Conservation (phyloP, 192 early-diverging fungal species). For the Cladochytrium replicatum region DNA sequence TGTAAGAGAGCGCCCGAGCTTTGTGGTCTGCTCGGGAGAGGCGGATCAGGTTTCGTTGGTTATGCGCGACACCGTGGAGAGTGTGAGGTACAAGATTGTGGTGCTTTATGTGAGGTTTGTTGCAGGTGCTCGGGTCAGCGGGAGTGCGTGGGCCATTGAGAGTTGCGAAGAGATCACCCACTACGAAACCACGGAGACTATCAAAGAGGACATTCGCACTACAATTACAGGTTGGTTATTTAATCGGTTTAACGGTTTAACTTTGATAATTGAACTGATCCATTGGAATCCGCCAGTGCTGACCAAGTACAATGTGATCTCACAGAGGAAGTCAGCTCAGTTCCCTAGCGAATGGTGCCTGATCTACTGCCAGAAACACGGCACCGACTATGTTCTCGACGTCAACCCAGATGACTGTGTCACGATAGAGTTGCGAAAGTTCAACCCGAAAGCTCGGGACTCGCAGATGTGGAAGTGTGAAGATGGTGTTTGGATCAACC, state of each 20-base stretch:
- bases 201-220: background rate
- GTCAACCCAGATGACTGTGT: background rate
- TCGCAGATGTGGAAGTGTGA: background rate
- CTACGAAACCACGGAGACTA: background rate
- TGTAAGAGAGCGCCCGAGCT: too few species aligned
- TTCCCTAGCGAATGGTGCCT: too few species aligned
- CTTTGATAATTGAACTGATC: background rate
- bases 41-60: too few species aligned
- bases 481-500: background rate
- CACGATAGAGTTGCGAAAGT: background rate
- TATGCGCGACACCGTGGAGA: too few species aligned
- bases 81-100: too few species aligned
- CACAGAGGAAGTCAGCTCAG: too few species aligned
- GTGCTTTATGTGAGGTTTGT: too few species aligned
- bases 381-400: background rate
- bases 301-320: background rate
- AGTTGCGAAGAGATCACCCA: background rate
- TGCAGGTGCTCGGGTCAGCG: too few species aligned
- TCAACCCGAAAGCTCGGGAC: background rate
- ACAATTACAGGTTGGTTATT: background rate
- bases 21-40: too few species aligned
- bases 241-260: background rate
- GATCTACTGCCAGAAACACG: background rate
- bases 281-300: background rate
- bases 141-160: too few species aligned